These are phyloP conservation scores for Russula sp. DNA, from an alignment of 768 basidiomycete genomes.

Conservation along the genomic window DNA sequence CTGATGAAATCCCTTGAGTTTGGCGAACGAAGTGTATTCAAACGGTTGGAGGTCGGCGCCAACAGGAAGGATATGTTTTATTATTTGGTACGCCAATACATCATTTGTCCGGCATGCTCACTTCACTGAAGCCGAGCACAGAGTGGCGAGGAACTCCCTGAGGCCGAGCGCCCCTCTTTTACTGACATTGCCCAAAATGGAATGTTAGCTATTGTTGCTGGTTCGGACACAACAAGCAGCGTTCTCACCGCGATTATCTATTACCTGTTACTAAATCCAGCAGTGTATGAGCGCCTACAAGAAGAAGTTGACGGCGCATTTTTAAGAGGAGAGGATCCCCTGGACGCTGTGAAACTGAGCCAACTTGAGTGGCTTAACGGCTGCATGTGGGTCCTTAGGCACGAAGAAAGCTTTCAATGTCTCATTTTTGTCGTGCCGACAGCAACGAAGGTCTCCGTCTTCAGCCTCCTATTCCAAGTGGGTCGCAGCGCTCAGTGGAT, in stretches of 20 bases:
- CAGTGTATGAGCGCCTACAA: slow-evolving; percentile 19
- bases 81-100: slow-evolving; percentile 36
- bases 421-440: no score
- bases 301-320: slow-evolving; percentile 23
- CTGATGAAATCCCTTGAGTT: neutral
- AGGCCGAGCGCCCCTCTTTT: slow-evolving; percentile 14
- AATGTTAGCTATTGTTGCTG: slow-evolving; percentile 42
- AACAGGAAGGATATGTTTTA: slow-evolving; percentile 40
- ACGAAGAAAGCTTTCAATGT: neutral
- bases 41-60: slow-evolving; percentile 13
- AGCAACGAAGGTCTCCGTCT: no score
- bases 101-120: neutral
- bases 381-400: slow-evolving; percentile 22
- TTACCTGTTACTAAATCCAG: slow-evolving; percentile 39
- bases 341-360: slow-evolving; percentile 18
- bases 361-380: slow-evolving; percentile 23
- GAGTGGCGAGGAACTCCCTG: slow-evolving; percentile 23
- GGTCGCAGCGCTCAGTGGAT: slow-evolving; percentile 44
- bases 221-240: slow-evolving; percentile 45
- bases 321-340: slow-evolving; percentile 20
- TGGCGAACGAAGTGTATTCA: neutral
- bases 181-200: slow-evolving; percentile 38
- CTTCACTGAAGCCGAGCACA: neutral
- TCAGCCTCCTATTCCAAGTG: slow-evolving; percentile 47
- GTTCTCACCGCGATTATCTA: slow-evolving; percentile 39